Base-by-base conservation (phyloP, 352 stramenopile genomes). In the Phytophthora chlamydospora region DNA sequence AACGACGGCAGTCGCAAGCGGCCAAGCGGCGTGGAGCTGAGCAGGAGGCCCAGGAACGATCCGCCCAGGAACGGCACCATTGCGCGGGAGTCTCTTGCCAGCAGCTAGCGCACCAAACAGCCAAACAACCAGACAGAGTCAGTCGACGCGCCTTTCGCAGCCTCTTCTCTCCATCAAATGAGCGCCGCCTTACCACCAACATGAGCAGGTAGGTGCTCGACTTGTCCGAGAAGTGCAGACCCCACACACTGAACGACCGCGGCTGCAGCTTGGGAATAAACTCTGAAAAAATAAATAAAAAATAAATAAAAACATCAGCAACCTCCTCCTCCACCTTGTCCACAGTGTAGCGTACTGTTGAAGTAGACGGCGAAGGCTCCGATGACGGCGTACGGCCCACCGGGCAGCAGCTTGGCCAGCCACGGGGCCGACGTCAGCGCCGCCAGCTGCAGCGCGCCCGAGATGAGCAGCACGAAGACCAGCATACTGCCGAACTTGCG, bases 171-270 rank as follows among this genome's bases (percentile, higher is more conserved):
- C 41, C 14, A 29, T 29, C 24, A 36, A 33, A n/a, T 34, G 10
- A 29, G 35, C 34, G 39, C 17, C 7, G 21, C 56, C 80, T 41
- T 74, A 95, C 85, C 81, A 94, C 70, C 7, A 86, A 48, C 17
- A 91, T 65, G 36, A 96, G 67, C 50, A 91, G 43, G 50, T 92
- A 92, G 6, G 80, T 90, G 38, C 61, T 84, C 21, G 83, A 90
- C 32, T 96, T 96, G 58, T 96, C 87, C 21, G 87, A 93, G 35
- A 96, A 91, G 57, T 91, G 67, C 36, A 96, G 49, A 0, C 84
- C 79, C 41, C 80, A 68, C n/a, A 89, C 59, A 47, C 74, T 85
- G 43, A 85, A 76, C 17, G 71, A 75, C 17, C 80, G 77, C 9
- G 85, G 85, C 40, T 89, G 73, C 44, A 96, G 62, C 49, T 89